Evolutionary conservation across 805 yeast species (phyloP).

Genomic region (Scheffersomyces ergatensis): DNA sequence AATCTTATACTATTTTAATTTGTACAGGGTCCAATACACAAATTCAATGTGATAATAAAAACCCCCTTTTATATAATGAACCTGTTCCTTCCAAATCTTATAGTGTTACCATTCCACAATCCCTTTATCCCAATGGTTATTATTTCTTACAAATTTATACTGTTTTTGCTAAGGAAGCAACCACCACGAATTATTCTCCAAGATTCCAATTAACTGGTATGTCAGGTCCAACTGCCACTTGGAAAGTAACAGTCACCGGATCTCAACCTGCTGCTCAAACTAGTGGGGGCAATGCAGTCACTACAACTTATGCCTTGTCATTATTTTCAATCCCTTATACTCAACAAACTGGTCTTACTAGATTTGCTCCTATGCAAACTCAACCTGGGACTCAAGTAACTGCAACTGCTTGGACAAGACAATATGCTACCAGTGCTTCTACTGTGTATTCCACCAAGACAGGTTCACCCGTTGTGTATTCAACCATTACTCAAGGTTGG

Average conservation of each 20-base stretch:
- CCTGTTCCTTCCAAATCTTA: slow-evolving; percentile 24
- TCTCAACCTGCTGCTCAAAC: slow-evolving; percentile 40
- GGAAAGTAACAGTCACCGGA: slow-evolving; percentile 33
- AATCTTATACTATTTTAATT: slow-evolving; percentile 49
- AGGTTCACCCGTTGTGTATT: slow-evolving; percentile 41
- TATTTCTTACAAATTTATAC: slow-evolving; percentile 74
- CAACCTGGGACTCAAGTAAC: slow-evolving; percentile 80
- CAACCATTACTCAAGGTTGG: slow-evolving; percentile 89
- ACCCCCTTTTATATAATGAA: slow-evolving; percentile 22
- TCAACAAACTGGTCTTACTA: slow-evolving; percentile 70
- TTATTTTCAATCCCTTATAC: slow-evolving; percentile 67
- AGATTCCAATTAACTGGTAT: slow-evolving; percentile 68
- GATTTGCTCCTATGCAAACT: slow-evolving; percentile 90
- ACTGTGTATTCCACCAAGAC: slow-evolving; percentile 48
- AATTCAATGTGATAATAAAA: slow-evolving; percentile 37
- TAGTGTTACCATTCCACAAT: slow-evolving; percentile 41
- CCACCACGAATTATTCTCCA: slow-evolving; percentile 63
- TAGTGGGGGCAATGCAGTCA: slow-evolving; percentile 23
- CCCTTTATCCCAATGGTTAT: slow-evolving; percentile 58
- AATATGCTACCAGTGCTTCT: slow-evolving; percentile 66
- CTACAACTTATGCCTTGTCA: slow-evolving; percentile 37
- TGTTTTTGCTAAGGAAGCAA: slow-evolving; percentile 30
- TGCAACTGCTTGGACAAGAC: slow-evolving; percentile 60
- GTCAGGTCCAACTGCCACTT: slow-evolving; percentile 65
- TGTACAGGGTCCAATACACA: slow-evolving; percentile 65